Base-by-base conservation (phyloP, 1,284 basidiomycete species). In the Phlebopus sp. region DNA sequence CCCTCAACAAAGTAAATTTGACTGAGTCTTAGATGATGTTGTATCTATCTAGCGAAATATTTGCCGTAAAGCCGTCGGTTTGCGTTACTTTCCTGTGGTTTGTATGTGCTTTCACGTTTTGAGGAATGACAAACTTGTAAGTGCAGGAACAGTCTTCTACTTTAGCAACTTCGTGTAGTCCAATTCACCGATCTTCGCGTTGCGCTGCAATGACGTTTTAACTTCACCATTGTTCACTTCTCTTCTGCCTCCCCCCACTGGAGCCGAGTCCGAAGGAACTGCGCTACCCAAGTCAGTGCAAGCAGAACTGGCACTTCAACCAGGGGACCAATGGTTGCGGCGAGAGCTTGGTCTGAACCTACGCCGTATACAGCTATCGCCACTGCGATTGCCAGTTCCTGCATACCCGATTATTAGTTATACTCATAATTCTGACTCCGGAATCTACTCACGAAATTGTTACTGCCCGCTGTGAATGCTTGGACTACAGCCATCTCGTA, bases 351-450 rank as follows among this genome's bases (percentile, higher is more conserved):
- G 48, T 85, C 79, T 0, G 84, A 86, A 8, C 81, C 73, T 2
- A 84, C 79, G 1, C 89, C 89, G 60, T 86, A 94, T 0, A 86
- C 79, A 0, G 89, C 83, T 30, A 93, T 85, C 2, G 83, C 79
- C 2, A 94, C 84, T 0, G 92, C 91, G 47, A 93, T 94, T 0
- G 91, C 90, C 0, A 94, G 74, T 66, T 92, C 88, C 78, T 76
- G 49, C 1, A 18, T 32, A 32, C 15, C 25, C 10, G 41, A 5
- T 14, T 8, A 3, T 46, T 21, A 43, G 23, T 25, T 14, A 15
- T 8, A 15, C 7, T 32, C 15, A n/a, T 9, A 17, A n/a, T 10
- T 5, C 1, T 10, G 3, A 15, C 5, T 14, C 14, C 1, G n/a
- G 30, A 27, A 23, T n/a, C 18, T 14, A 63, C 72, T 59, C 35